Evolutionary conservation across 768 basidiomycete species (phyloP), one percentile per base, ranked within the genome.

Genomic region (Russula abietina): DNA sequence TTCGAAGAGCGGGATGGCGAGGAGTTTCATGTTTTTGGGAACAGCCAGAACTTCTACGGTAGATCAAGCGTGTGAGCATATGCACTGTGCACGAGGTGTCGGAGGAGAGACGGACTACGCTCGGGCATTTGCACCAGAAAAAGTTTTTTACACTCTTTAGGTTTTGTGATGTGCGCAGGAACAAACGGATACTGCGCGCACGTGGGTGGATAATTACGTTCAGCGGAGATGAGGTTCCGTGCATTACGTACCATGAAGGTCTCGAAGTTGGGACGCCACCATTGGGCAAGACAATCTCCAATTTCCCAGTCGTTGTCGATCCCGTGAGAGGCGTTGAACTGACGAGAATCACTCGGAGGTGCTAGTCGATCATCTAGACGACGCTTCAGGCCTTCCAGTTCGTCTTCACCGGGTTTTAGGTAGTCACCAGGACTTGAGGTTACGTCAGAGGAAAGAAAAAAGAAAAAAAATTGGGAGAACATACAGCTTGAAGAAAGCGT

Each of bases 211-310:
- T 32, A n/a, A 55, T 33, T 32, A 57, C 36, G 52, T 28, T 53
- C 11, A 46, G 39, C 41, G 50, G 54, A 36, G 17, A 57, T n/a
- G 39, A 8, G 26, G 32, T 28, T 32, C 30, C 22, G 26, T 26
- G 17, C 2, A 14, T 46, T 4, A 81, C 88, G 70, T 68, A 96
- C 95, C 89, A 97, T 95, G 76, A 98, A 98, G 0, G 93, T 95
- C 78, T 99, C 97, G 69, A 97, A 99, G 71, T 97, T 97, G 0
- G 96, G 96, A 54, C 97, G 77, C 90, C 91, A 99, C 95, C 96
- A 99, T 72, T 95, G 93, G 0, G 93, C 93, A n/a, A 98, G 79
- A 69, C 93, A 94, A 68, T 98, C 95, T 1, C 90, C 90, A 43
- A 98, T 93, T 74, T 95, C 90, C 97, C 97, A 99, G 48, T 94